A percentile compares a stretch with the other conserved stretches of the same genome.
These are phyloP conservation scores for Arachnomyces sp. DNA, from an alignment of 2,329 filamentous ascomycete genomes.

Conservation along the genomic window DNA sequence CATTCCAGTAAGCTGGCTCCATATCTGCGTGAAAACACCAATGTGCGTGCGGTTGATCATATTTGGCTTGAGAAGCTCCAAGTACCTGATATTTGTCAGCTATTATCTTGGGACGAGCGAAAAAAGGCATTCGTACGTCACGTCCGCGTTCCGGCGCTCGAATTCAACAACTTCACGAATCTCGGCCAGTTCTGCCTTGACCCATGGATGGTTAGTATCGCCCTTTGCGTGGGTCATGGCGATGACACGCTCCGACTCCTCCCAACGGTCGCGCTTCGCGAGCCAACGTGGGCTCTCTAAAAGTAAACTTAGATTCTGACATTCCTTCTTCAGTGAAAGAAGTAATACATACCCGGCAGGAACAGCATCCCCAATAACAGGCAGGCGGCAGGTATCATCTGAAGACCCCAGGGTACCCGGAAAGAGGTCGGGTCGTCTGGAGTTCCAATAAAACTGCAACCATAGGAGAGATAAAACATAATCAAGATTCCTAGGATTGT, in stretches of 20 bases:
- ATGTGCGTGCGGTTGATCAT: constrained; percentile 37
- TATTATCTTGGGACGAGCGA: constrained; percentile 39
- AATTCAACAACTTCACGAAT: constrained; percentile 29
- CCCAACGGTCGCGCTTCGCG: constrained; percentile 27
- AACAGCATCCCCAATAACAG: constrained; percentile 50
- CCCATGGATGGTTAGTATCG: constrained; percentile 46
- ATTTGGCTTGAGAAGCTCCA: too few relatives aligned
- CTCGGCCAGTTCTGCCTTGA: constrained; percentile 46
- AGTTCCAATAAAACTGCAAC: constrained; percentile 23
- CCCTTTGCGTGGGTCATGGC: constrained; percentile 52
- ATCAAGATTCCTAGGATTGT: constrained; percentile 27
- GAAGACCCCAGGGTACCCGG: constrained; percentile 56
- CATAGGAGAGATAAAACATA: constrained; percentile 38
- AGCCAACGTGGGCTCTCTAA: constrained; percentile 43
- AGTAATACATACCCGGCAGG: constrained; percentile 55
- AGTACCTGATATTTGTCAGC: too few relatives aligned
- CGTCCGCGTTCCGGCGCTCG: constrained; percentile 20
- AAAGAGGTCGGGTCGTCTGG: constrained; percentile 40
- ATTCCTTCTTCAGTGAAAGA: constrained; percentile 54
- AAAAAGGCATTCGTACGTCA: constrained; percentile 37
- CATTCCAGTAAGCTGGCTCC: constrained; percentile 51
- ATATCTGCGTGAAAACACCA: constrained; percentile 48
- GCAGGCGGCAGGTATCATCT: constrained; percentile 52
- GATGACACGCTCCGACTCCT: constrained; percentile 30
- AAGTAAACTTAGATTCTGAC: too few relatives aligned